Conservation (phyloP, 371 early-diverging fungal genomes). For the Actinomucor elegans region DNA sequence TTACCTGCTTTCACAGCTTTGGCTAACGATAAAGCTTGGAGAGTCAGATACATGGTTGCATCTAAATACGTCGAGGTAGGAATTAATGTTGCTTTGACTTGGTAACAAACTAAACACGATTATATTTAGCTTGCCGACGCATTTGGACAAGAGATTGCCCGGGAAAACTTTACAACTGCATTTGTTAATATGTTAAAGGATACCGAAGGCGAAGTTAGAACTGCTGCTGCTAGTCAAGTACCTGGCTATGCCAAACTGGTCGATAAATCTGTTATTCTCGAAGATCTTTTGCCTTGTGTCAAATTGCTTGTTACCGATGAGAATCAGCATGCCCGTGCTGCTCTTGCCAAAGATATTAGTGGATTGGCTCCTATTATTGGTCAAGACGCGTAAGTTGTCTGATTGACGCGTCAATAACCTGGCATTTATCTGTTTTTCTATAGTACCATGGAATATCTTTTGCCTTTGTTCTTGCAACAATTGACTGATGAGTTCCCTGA, state of each 20-base stretch:
- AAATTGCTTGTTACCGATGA: conserved; percentile 90
- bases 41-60: conserved; percentile 97
- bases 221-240: conserved; percentile 86
- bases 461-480: conserved; percentile 92
- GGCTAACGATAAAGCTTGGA: conserved; percentile 94
- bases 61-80: conserved; percentile 91
- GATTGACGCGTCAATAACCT: neutral
- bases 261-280: conserved; percentile 75
- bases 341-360: conserved; percentile 94
- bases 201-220: conserved; percentile 96
- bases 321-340: conserved; percentile 95
- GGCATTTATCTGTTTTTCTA: neutral
- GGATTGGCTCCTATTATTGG: conserved; percentile 94
- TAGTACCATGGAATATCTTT: conserved; percentile 89
- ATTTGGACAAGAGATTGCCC: conserved; percentile 74
- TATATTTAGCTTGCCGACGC: conserved; percentile 75
- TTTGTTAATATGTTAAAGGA: conserved; percentile 89
- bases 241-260: conserved; percentile 88
- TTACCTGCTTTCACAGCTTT: conserved; percentile 73
- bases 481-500: conserved; percentile 97
- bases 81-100: too few species aligned
- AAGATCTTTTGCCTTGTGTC: conserved; percentile 86
- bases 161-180: conserved; percentile 70
- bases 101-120: too few species aligned
- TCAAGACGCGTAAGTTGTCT: conserved; percentile 75